Evolutionary conservation across 768 basidiomycete genomes (phyloP).

Genomic region (Galerina sulciceps): DNA sequence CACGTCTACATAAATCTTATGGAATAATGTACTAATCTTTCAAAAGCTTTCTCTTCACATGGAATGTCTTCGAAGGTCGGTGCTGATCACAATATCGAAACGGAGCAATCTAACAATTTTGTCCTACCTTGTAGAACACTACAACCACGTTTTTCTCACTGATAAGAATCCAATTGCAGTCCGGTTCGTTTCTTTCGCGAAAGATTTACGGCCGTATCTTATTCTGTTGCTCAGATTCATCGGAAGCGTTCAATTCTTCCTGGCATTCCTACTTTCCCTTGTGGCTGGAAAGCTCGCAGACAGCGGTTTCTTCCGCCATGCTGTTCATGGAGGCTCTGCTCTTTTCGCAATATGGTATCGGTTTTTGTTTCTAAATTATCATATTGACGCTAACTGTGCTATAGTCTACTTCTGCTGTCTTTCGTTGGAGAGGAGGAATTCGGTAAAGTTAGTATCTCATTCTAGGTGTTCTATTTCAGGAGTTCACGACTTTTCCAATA

Average conservation of each 20-base stretch:
- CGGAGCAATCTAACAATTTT: constrained; percentile 18
- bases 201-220: neutral
- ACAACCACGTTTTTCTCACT: constrained; percentile 40
- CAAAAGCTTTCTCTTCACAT: constrained; percentile 30
- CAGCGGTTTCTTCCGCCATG: constrained; percentile 44
- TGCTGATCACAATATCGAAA: neutral
- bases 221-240: constrained; percentile 41
- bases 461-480: too few species aligned
- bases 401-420: constrained; percentile 47
- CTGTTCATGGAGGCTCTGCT: constrained; percentile 26
- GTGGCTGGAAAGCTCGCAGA: constrained; percentile 49
- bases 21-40: neutral
- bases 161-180: constrained; percentile 44
- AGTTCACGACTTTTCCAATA: neutral
- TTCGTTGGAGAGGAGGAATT: constrained; percentile 44
- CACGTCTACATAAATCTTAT: neutral
- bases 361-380: neutral
- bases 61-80: constrained; percentile 38
- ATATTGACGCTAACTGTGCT: constrained; percentile 7
- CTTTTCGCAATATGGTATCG: constrained; percentile 28
- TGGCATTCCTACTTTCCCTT: constrained; percentile 44
- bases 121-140: constrained; percentile 40
- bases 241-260: constrained; percentile 50
- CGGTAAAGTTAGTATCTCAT: constrained; percentile 37
- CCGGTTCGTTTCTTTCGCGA: constrained; percentile 34